These are phyloP conservation scores for Mycena pura DNA, from an alignment of 768 basidiomycete species.

Conservation along the genomic window DNA sequence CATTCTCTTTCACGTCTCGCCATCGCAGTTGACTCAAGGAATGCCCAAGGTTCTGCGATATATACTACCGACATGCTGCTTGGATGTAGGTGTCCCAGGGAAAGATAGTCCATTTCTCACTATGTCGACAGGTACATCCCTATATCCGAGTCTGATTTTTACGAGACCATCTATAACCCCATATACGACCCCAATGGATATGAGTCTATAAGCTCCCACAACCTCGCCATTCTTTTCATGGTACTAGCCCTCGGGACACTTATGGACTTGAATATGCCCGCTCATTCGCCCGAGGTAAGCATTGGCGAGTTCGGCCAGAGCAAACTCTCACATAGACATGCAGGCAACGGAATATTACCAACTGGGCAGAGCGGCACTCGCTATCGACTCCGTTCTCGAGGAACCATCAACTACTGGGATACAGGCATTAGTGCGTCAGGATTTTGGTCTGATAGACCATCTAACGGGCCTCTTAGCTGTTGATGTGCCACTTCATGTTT, in stretches of 20 bases:
- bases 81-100: conserved; percentile 66
- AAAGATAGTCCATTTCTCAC: conserved; percentile 5
- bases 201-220: conserved; percentile 47
- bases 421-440: conserved; percentile 39
- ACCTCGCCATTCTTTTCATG: conserved; percentile 65
- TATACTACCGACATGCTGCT: conserved; percentile 71
- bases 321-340: conserved; percentile 70
- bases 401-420: conserved; percentile 68
- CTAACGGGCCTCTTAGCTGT: conserved; percentile 47
- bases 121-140: conserved; percentile 63
- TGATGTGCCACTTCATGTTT: conserved; percentile 60
- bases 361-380: conserved; percentile 62
- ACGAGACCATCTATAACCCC: conserved; percentile 55
- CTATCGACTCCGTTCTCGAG: conserved; percentile 69
- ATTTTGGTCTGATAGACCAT: conserved; percentile 9
- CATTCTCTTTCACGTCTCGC: neutral
- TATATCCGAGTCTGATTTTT: conserved; percentile 65
- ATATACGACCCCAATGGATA: conserved; percentile 56
- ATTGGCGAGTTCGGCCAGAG: conserved; percentile 38
- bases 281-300: conserved; percentile 61
- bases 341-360: conserved; percentile 66
- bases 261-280: conserved; percentile 62
- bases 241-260: conserved; percentile 70
- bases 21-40: neutral
- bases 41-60: conserved; percentile 46